Evolutionary conservation across 441 rosid species (phyloP), one percentile per base, ranked within the genome.

Genomic region (Populus tomentosa): DNA sequence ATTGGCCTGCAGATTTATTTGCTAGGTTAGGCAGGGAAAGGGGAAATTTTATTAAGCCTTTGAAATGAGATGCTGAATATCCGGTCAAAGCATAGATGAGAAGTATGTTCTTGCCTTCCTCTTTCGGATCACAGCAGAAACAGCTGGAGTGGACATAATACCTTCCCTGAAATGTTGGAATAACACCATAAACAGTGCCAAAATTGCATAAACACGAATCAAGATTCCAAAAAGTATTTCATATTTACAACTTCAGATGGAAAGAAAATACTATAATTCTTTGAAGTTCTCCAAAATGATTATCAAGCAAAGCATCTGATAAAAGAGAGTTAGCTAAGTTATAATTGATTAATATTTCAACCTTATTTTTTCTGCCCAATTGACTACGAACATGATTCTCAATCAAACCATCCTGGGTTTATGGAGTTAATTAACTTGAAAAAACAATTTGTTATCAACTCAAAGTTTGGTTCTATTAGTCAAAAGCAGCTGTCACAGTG

Each of bases 81-180:
- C 30, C 6, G 69, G 63, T 66, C 76, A 75, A 69, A 68, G 35
- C 20, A 80, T 2, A 75, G 61, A 70, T 69, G 46, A 71, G 30
- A n/a, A n/a, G n/a, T n/a, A 69, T 24, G 74, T 10, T 67, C 82
- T 83, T 78, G 83, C 98, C 94, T 91, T 90, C 84, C 89, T 83
- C 88, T 90, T 87, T 74, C 97, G 82, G 70, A 96, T 96, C 20
- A 96, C 97, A 84, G 94, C 96, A 78, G 95, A 96, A 82, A 94
- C 99, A 73, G 95, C 97, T 71, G 97, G 96, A 21, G 98, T 94
- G 53, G 96, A 96, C 89, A 94, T 32, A 82, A 91, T 81, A 21
- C 98, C 98, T 53, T 96, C 98, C 92, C 95, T 92, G 85, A 73
- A 85, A 81, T 32, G 10, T 62, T 67, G 56, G 69, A 73, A 35